phyloP scores from a whole-genome alignment of 2,329 filamentous ascomycete genomes.

The Zelopaecilomyces penicillatus region DNA sequence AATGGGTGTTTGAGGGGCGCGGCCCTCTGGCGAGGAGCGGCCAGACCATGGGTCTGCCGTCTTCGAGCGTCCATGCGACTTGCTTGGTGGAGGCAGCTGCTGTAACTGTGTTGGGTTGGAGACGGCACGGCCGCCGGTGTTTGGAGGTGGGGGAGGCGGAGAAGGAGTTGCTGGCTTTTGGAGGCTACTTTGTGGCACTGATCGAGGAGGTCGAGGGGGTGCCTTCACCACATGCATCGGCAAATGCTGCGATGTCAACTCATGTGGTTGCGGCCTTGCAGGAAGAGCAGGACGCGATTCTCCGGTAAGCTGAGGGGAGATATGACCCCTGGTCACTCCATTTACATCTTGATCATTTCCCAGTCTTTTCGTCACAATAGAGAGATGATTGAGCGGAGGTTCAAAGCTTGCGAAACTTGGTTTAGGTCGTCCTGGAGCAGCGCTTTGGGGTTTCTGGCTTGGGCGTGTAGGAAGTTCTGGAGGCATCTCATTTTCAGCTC shows the following conservation, averaged over 20 bases:
- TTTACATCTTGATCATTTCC: slow-evolving; percentile 37
- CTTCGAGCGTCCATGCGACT: slow-evolving; percentile 23
- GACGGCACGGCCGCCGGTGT: slow-evolving; percentile 16
- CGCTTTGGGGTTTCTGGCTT: slow-evolving; percentile 31
- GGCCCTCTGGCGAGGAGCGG: slow-evolving; percentile 15
- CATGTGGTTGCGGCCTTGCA: slow-evolving; percentile 33
- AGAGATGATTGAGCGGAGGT: slow-evolving; percentile 45
- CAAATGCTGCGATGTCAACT: slow-evolving; percentile 13
- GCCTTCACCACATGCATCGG: slow-evolving; percentile 13
- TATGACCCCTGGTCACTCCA: slow-evolving; percentile 26
- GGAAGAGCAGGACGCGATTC: slow-evolving; percentile 42
- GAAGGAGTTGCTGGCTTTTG: slow-evolving; percentile 13
- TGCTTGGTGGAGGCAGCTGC: slow-evolving; percentile 21
- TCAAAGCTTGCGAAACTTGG: slow-evolving; percentile 31
- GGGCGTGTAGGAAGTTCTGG: slow-evolving; percentile 42
- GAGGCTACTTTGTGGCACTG: slow-evolving; percentile 19
- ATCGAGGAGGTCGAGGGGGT: slow-evolving; percentile 39
- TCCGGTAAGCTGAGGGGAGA: slow-evolving; percentile 32
- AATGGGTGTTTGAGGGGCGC: slow-evolving; percentile 15
- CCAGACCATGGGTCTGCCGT: slow-evolving; percentile 28
- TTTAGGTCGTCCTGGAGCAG: slow-evolving; percentile 14
- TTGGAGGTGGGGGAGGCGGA: slow-evolving; percentile 1
- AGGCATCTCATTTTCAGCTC: slow-evolving; percentile 40
- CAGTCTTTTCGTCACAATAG: slow-evolving; percentile 31
- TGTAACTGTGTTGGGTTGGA: slow-evolving; percentile 21